Base-by-base conservation (phyloP, 2,329 filamentous ascomycete genomes). In the Waltergamsia citrina region DNA sequence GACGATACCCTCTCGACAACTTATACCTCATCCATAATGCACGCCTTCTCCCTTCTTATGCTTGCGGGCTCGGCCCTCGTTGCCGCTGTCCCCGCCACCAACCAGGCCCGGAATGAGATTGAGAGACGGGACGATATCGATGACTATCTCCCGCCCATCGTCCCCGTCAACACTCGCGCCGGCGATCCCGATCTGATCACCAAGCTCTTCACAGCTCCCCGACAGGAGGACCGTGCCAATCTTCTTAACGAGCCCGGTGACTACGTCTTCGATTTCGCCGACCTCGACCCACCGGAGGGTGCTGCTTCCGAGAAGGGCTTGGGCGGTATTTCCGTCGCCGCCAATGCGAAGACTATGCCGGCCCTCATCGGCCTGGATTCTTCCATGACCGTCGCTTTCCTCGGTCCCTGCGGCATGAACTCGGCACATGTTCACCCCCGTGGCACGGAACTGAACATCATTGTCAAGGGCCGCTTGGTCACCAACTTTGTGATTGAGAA, bases 401-500 rank as follows among this genome's bases (percentile, higher is more conserved):
- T 1, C 37, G 56, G 56, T 26, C 54, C 48, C 29, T 67, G 62
- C 47, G 63, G 59, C 30, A 59, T 67, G 42, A 64, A 63, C 46
- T 62, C 57, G 6, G 61, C 58, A 5, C 62, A 65, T 46, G 47
- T 52, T 5, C 62, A 64, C 42, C 59, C 59, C n/a, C 59, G 62
- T 24, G 53, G 52, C 25, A 52, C 52, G 29, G 59, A 65, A 45
- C 54, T 63, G 37, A 54, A 61, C 29, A 56, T 60, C 38, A 53
- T 63, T 36, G 52, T 58, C 16, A 38, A 53, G 27, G 62, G 61
- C 15, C 42, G 41, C 10, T 43, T 64, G 21, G 45, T 26, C 6
- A 29, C 27, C 5, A 29, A 16, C 27, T 29, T 29, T 17, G 18
- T 29, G 14, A 12, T 16, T 17, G 12, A 29, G 27, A 29, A 29